Evolutionary conservation across 106 monocot genomes (phyloP), one percentile per base, ranked within the genome.

Genomic region (Dendrobium nobile): DNA sequence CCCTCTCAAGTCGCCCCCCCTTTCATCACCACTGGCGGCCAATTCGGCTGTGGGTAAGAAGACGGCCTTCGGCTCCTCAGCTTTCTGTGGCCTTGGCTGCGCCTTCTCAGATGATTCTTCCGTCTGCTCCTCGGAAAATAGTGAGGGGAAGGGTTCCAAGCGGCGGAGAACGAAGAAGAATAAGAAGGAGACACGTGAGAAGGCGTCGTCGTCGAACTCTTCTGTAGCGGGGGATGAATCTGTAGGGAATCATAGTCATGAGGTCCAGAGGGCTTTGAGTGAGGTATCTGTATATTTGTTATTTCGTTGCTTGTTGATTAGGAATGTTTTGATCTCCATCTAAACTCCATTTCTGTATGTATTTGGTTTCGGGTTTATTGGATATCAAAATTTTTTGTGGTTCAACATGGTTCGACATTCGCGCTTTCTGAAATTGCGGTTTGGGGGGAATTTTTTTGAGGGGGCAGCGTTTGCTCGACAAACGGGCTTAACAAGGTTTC

Each of bases 71-170:
- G 27, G 33, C 15, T 70, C 70, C 4, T 70, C 70, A 37, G 27
- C 70, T 37, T 33, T 70, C 33, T 37, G 70, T 37, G 70, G 70
- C 70, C 70, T 70, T 3, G 27, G 70, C 70, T 70, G 70, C 70
- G 70, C 70, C 33, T 70, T 37, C 70, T 70, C 70, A 27, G 37
- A 27, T 27, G 11, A 16, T 27, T 70, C 70, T 70, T 27, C 70
- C 37, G 70, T 33, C 33, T 3, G 33, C 33, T 70, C 70, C n/a
- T 37, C 70, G 27, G 70, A 4, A 31, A 37, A 70, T n/a, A 31
- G 70, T 16, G 70, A 70, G 1, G 70, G 33, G 31, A 70, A 27
- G 31, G 8, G 70, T 37, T 9, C 27, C 33, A 27, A 37, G 27
- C 27, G 37, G 7, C 31, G 70, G 70, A 70, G 31, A 70, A 37